A percentile compares a stretch with the other conserved stretches of the same genome.
Evolutionary conservation across 2,329 filamentous ascomycete genomes (phyloP).

Genomic region (Davidsoniella eucalypti): DNA sequence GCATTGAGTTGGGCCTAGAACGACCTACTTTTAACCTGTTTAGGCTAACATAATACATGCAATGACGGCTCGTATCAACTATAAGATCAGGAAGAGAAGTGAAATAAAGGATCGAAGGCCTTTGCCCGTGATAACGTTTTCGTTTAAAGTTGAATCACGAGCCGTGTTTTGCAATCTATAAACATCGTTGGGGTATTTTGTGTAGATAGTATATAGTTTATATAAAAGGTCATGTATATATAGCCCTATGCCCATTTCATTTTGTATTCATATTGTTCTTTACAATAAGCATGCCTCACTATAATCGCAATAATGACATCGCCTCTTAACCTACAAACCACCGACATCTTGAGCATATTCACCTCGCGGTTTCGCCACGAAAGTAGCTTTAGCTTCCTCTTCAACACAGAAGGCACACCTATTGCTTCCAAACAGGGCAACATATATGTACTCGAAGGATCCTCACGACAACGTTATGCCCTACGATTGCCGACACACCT

Average conservation of each 20-base stretch:
- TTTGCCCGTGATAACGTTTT: no score
- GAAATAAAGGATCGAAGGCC: no score
- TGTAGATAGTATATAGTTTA: not conserved
- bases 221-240: not conserved
- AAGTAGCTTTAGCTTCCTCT: slow-evolving; percentile 2
- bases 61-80: no score
- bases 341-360: not conserved
- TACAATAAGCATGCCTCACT: not conserved
- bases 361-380: slow-evolving; percentile 4
- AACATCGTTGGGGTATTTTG: no score
- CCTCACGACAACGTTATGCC: slow-evolving; percentile 3
- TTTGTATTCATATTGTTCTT: not conserved
- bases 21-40: no score
- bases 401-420: not conserved
- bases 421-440: slow-evolving; percentile 1
- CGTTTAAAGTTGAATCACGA: no score
- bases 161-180: no score
- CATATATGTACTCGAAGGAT: slow-evolving; percentile 8
- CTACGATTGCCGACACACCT: slow-evolving; percentile 5
- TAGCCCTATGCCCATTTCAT: not conserved
- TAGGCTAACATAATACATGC: no score
- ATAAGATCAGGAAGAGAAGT: no score
- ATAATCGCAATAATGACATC: not conserved
- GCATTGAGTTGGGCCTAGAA: no score
- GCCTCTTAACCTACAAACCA: slow-evolving; percentile 3